A percentile compares a stretch with the other conserved stretches of the same genome.
Evolutionary conservation across 306 rosid species (phyloP).

Genomic region (Rosa multiflora): DNA sequence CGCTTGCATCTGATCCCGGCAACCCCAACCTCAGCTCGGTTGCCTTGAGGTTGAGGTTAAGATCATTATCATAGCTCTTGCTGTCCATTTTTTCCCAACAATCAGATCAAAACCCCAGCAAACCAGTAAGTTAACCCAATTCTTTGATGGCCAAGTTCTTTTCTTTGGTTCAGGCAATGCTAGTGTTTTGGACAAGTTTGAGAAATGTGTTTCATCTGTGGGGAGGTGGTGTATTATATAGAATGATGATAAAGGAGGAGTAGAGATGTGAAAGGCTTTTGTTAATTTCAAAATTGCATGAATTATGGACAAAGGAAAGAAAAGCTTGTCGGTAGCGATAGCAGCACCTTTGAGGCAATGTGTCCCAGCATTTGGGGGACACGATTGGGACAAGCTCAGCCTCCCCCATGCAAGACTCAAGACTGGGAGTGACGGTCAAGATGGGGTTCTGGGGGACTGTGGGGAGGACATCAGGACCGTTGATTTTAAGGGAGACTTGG

Average conservation of each 20-base stretch:
- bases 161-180: slow-evolving; percentile 14
- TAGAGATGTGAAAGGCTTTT: slow-evolving; percentile 11
- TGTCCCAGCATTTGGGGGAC: slow-evolving; percentile 62
- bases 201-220: slow-evolving; percentile 17
- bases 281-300: slow-evolving; percentile 31
- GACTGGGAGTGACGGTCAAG: slow-evolving; percentile 44
- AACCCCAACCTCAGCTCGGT: slow-evolving; percentile 81
- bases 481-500: slow-evolving; percentile 31
- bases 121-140: neutral
- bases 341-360: slow-evolving; percentile 65
- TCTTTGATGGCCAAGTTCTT: slow-evolving; percentile 8
- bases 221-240: slow-evolving; percentile 39
- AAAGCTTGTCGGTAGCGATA: slow-evolving; percentile 74
- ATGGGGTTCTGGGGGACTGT: slow-evolving; percentile 36
- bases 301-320: slow-evolving; percentile 78
- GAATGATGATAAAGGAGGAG: slow-evolving; percentile 7
- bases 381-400: slow-evolving; percentile 68
- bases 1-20: slow-evolving; percentile 62
- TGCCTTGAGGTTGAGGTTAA: slow-evolving; percentile 61
- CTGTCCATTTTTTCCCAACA: slow-evolving; percentile 39
- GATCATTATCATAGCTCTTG: slow-evolving; percentile 47
- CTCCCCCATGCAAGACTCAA: slow-evolving; percentile 44
- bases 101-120: slow-evolving; percentile 1
- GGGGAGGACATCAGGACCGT: slow-evolving; percentile 49
- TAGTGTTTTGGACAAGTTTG: slow-evolving; percentile 3